Evolutionary conservation across 2,329 filamentous ascomycete genomes (phyloP), one percentile per base, ranked within the genome.

Genomic region (Fusarium nelsonii): DNA sequence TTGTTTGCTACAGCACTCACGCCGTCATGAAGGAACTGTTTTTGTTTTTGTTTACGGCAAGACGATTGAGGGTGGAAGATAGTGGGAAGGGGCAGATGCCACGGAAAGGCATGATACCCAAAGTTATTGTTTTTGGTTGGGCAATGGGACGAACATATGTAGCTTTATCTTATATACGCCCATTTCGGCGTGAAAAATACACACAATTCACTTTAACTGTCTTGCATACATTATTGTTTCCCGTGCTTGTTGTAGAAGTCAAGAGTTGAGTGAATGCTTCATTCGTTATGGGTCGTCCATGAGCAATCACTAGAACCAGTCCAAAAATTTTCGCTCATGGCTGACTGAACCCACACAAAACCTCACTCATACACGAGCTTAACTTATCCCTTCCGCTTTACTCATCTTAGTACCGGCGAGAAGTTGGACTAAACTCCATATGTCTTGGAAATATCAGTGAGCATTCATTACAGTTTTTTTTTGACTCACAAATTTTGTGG

Each of bases 51-150:
- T 54, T 57, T 14, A 52, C 30, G 53, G 54, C 44, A 49, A 41
- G 34, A 46, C 37, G 57, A 57, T 30, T 32, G 58, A 49, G 53
- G 51, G 40, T 53, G 55, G 52, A 46, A 40, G 57, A 63, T 41
- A 48, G 50, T 32, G 56, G 54, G 58, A 60, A 28, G 65, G 54
- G 48, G 72, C 64, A 67, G 68, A 68, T 64, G 68, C 55, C 55
- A 51, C n/a, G 34, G 60, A 58, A 68, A 28, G 68, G 72, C 68
- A 72, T 65, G 70, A 73, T 73, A 72, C 72, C 72, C 56, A 58
- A 61, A 54, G 26, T 37, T 68, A 54, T 54, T 52, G 36, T 55
- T 44, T 60, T 40, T 60, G 40, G 34, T 43, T 45, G 48, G 59
- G 50, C 55, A 41, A 16, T 15, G 33, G 40, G 36, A 62, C 39